Base-by-base conservation (phyloP, 192 early-diverging fungal species). In the Mortierella antarctica region DNA sequence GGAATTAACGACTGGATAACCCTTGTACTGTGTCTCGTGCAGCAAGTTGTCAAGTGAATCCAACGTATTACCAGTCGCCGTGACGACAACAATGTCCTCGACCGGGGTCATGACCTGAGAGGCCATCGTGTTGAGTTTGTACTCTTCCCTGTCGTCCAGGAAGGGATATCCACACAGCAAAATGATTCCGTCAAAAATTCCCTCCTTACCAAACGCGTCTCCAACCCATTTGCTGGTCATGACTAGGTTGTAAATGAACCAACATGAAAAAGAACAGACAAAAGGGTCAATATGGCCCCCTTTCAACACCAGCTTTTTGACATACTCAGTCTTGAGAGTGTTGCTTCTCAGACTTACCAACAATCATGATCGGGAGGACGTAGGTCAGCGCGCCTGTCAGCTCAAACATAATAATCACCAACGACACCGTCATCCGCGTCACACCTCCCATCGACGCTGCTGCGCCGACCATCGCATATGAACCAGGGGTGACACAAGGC, bases 331-430 rank as follows among this genome's bases (percentile, higher is more conserved):
- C 2, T 23, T 70, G 83, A 86, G 14, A 85, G 82, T 0, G 83
- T 20, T 20, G 31, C 31, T 31, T 31, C 7, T n/a, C 8, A 9
- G 17, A 83, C 86, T 84, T 90, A 74, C 92, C 91, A 9, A 89
- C 86, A 39, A 94, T 83, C 95, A 95, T 96, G 41, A 92, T 95
- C 3, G 97, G 97, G 44, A 98, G 70, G 45, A 98, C 94, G 73
- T 99, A 99, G 54, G 95, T 96, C 50, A 99, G 86, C 4, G 96
- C 95, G 5, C 97, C 98, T 15, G 97, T 99, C 52, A 99, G 87
- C 83, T 99, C 98, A 84, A 99, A 99, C 97, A 99, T 98, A 45
- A 99, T 94, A n/a, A 99, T 97, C 6, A 97, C 93, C 0, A 95
- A 77, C 4, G 95, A 93, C 1, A 96, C 95, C 4, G 94, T 97